A percentile compares a stretch with the other conserved stretches of the same genome.
Conservation (phyloP, 305 asterid genomes). For the Euphrasia arctica region DNA sequence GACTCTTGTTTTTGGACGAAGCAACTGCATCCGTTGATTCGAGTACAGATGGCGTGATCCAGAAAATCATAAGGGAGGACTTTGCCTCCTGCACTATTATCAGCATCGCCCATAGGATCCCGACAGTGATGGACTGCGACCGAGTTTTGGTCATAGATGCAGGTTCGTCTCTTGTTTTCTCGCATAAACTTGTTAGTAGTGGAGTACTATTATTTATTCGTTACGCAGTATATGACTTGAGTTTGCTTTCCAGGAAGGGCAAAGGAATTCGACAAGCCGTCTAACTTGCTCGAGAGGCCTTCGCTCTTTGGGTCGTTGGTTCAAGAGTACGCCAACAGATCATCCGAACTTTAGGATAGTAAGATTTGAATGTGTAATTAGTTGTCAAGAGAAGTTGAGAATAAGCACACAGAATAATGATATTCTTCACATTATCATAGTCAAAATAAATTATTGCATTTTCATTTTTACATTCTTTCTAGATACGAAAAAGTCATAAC, state of each 20-base stretch:
- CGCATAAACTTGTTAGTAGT: not conserved
- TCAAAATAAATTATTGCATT: not conserved
- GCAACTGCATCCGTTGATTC: slow-evolving; percentile 98
- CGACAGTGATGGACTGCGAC: slow-evolving; percentile 97
- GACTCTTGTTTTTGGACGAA: slow-evolving; percentile 89
- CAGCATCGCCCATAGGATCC: slow-evolving; percentile 98
- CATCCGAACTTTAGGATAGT: slow-evolving; percentile 40
- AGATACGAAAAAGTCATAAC: too few relatives aligned
- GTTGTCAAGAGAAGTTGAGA: not conserved
- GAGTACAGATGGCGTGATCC: slow-evolving; percentile 86
- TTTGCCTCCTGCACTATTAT: slow-evolving; percentile 80
- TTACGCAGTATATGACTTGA: not conserved
- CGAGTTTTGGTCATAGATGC: slow-evolving; percentile 88
- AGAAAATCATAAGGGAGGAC: slow-evolving; percentile 90
- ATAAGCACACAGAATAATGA: not conserved
- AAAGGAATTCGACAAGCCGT: slow-evolving; percentile 67
- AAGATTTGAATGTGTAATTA: not conserved
- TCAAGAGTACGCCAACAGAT: slow-evolving; percentile 69
- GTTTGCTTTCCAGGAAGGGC: slow-evolving; percentile 44
- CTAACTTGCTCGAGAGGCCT: slow-evolving; percentile 54
- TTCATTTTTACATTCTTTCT: not conserved
- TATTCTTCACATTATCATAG: not conserved
- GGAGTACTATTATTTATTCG: not conserved
- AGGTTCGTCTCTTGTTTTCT: slow-evolving; percentile 36
- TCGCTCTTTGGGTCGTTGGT: slow-evolving; percentile 77